Conservation (phyloP, 2,329 filamentous ascomycete species). For the Neopestalotiopsis clavispora region DNA sequence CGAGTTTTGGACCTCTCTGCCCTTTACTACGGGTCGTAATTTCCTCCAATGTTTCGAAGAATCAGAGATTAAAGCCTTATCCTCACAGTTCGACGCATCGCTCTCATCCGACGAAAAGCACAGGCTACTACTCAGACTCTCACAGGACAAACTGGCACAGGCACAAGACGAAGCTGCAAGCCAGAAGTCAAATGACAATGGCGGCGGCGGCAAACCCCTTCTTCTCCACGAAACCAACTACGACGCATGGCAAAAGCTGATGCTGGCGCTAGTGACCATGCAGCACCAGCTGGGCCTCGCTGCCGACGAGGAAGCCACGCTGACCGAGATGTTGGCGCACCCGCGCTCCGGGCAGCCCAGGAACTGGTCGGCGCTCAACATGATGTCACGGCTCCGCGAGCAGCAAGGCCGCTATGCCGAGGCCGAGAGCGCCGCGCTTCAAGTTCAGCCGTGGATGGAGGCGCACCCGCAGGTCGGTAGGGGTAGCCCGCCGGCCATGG, state of each 20-base stretch:
- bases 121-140: not conserved
- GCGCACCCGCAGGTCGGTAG: not conserved
- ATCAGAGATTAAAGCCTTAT: not conserved
- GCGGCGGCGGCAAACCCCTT: not conserved
- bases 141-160: not conserved
- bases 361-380: conserved; percentile 9
- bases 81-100: not conserved
- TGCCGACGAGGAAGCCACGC: not conserved
- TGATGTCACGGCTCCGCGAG: not conserved
- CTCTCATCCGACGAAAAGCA: not conserved
- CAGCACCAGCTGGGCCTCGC: not conserved
- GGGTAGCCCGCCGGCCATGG: conserved; percentile 2
- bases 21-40: conserved; percentile 2
- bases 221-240: not conserved
- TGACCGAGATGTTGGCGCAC: not conserved
- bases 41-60: conserved; percentile 3
- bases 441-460: conserved; percentile 8
- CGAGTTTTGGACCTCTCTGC: not conserved
- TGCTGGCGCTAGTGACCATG: conserved; percentile 5
- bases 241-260: conserved; percentile 6
- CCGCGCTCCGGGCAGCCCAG: not conserved
- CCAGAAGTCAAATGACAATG: not conserved
- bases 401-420: not conserved
- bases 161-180: not conserved
- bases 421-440: not conserved